Conservation (phyloP, 768 basidiomycete species). For the Auriscalpium microsporum region DNA sequence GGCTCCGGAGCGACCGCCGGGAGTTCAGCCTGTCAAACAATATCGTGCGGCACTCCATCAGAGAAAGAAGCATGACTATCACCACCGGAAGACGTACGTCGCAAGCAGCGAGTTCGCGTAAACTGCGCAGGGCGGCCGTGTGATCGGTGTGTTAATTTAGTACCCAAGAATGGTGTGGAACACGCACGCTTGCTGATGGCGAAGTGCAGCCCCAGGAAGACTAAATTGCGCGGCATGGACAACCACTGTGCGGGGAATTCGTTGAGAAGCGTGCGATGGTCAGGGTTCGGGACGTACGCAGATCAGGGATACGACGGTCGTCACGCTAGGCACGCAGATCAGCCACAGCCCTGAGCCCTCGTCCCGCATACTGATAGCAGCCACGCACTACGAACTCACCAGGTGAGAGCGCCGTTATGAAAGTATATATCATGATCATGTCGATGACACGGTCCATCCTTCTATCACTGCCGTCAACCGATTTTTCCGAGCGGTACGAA, state of each 20-base stretch:
- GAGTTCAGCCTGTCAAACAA: not conserved
- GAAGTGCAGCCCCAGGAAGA: slow-evolving; percentile 11
- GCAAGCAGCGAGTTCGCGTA: slow-evolving; percentile 6
- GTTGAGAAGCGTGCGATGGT: not conserved
- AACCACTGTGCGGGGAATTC: not conserved
- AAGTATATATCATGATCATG: slow-evolving; percentile 7
- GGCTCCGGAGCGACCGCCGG: slow-evolving; percentile 2
- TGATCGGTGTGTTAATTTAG: too few relatives aligned
- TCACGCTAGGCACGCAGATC: not conserved
- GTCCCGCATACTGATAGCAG: not conserved
- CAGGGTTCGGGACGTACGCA: not conserved
- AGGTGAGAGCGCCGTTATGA: slow-evolving; percentile 9
- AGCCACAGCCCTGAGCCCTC: too few relatives aligned
- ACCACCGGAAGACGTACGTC: too few relatives aligned
- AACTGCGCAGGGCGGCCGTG: not conserved
- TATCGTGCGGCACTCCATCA: not conserved
- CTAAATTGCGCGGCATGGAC: not conserved
- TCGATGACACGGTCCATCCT: slow-evolving; percentile 10
- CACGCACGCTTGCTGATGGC: slow-evolving; percentile 9
- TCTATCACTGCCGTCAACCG: not conserved
- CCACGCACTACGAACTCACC: not conserved
- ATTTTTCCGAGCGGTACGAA: not conserved
- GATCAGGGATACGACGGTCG: slow-evolving; percentile 1
- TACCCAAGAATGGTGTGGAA: not conserved
- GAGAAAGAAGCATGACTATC: too few relatives aligned